A percentile compares a stretch with the other conserved stretches of the same genome.
Conservation (phyloP, 371 early-diverging fungal genomes). For the Capillidium heterosporum region DNA sequence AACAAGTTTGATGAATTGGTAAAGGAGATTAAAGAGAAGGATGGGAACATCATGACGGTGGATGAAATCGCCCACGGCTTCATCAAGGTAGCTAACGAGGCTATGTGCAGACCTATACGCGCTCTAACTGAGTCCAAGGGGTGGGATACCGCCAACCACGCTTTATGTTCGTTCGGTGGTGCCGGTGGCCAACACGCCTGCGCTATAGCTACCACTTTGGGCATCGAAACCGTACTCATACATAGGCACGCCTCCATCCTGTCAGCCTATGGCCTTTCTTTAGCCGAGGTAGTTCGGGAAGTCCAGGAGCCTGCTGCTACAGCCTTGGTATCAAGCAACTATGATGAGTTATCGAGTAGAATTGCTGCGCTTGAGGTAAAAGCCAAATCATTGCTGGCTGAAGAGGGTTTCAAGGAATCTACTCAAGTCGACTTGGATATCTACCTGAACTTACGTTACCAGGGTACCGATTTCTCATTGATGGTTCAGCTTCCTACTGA, state of each 20-base stretch:
- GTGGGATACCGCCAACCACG: constrained; percentile 66
- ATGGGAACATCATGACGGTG: constrained; percentile 26
- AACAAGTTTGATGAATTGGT: constrained; percentile 43
- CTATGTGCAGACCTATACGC: constrained; percentile 90
- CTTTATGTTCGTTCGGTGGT: constrained; percentile 88
- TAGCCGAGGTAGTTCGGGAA: constrained; percentile 87
- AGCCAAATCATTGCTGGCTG: constrained; percentile 20
- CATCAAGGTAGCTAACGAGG: constrained; percentile 83
- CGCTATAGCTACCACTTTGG: constrained; percentile 75
- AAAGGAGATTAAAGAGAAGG: constrained; percentile 28
- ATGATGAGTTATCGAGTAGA: constrained; percentile 26
- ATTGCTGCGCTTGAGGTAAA: constrained; percentile 24
- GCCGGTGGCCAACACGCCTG: constrained; percentile 90
- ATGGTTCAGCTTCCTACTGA: constrained; percentile 62
- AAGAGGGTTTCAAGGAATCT: constrained; percentile 42
- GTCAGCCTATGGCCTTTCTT: constrained; percentile 79
- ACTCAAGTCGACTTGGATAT: constrained; percentile 32
- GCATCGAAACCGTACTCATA: constrained; percentile 61
- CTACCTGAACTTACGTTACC: constrained; percentile 79
- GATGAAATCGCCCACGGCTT: constrained; percentile 89
- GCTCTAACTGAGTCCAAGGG: constrained; percentile 88
- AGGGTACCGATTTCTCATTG: constrained; percentile 85
- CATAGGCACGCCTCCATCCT: constrained; percentile 79
- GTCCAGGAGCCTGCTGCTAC: constrained; percentile 63
- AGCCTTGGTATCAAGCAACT: constrained; percentile 11